Conservation (phyloP, 805 yeast genomes). For the Candida sonorensis region DNA sequence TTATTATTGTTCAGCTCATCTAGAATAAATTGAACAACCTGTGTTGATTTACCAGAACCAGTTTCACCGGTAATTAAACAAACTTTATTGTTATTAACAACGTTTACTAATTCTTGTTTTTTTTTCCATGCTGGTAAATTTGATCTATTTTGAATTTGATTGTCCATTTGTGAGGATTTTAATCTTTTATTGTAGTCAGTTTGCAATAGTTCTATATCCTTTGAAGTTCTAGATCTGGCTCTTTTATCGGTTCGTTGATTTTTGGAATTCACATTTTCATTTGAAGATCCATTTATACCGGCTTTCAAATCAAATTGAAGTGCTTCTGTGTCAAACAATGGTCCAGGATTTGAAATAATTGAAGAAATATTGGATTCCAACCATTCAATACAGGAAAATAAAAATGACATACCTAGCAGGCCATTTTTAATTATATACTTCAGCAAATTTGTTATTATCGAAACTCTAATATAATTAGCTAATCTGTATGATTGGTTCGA, state of each 20-base stretch:
- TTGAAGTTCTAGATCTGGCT: constrained; percentile 14
- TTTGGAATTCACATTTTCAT: background rate
- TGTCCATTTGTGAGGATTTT: constrained; percentile 28
- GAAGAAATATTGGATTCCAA: constrained; percentile 52
- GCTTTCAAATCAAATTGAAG: background rate
- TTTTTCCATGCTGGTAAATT: constrained; percentile 82
- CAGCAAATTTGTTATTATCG: constrained; percentile 44
- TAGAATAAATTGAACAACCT: constrained; percentile 80
- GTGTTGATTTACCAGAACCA: constrained; percentile 96
- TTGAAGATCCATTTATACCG: background rate
- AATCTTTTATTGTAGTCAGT: constrained; percentile 29
- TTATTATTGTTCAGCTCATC: constrained; percentile 51
- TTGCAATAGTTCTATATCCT: constrained; percentile 29
- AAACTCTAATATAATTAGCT: constrained; percentile 63
- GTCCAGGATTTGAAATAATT: constrained; percentile 71
- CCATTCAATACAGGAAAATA: constrained; percentile 73
- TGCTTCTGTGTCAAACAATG: constrained; percentile 35
- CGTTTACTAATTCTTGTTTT: constrained; percentile 44
- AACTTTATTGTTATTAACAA: constrained; percentile 54
- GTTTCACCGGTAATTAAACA: constrained; percentile 92
- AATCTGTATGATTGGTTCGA: constrained; percentile 39
- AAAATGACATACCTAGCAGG: constrained; percentile 61
- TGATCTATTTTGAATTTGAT: constrained; percentile 37
- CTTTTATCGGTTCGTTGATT: background rate
- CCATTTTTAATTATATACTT: constrained; percentile 34